Conservation (phyloP, 177 flowering plant genomes). For the Vitis hybrid region DNA sequence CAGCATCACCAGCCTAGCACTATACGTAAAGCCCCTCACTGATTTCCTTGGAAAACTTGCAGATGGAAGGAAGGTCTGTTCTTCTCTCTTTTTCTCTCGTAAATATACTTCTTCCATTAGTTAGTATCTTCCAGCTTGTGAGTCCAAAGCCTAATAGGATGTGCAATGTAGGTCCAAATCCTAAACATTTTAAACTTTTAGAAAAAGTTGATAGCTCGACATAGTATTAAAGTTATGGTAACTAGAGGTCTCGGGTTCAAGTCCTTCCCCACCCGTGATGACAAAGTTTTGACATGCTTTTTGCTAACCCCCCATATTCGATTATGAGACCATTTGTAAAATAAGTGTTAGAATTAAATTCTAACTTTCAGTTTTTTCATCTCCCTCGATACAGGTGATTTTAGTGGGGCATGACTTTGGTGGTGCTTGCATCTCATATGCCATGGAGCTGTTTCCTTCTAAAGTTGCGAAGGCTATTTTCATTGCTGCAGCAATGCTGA, state of each 20-base stretch:
- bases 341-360: background rate
- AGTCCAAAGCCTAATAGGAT: too few species aligned
- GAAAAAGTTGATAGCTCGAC: too few species aligned
- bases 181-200: too few species aligned
- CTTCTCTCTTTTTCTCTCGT: background rate
- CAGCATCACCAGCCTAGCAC: constrained; percentile 67
- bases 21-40: constrained; percentile 83
- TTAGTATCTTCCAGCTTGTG: background rate
- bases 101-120: background rate
- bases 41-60: constrained; percentile 62
- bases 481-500: constrained; percentile 81
- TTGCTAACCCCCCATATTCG: too few species aligned
- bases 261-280: too few species aligned
- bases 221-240: too few species aligned
- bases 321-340: too few species aligned
- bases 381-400: constrained; percentile 59
- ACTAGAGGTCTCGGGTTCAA: too few species aligned
- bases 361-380: background rate
- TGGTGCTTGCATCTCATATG: constrained; percentile 80
- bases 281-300: too few species aligned
- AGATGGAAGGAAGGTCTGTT: constrained; percentile 60
- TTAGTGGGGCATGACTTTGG: constrained; percentile 95
- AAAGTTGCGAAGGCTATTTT: constrained; percentile 78
- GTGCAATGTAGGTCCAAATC: too few species aligned
- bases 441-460: constrained; percentile 72